Percentiles rank a stretch among this genome's conserved stretches.
Evolutionary conservation across 441 rosid species (phyloP).

Genomic region (Pelargonium cotyledonis): DNA sequence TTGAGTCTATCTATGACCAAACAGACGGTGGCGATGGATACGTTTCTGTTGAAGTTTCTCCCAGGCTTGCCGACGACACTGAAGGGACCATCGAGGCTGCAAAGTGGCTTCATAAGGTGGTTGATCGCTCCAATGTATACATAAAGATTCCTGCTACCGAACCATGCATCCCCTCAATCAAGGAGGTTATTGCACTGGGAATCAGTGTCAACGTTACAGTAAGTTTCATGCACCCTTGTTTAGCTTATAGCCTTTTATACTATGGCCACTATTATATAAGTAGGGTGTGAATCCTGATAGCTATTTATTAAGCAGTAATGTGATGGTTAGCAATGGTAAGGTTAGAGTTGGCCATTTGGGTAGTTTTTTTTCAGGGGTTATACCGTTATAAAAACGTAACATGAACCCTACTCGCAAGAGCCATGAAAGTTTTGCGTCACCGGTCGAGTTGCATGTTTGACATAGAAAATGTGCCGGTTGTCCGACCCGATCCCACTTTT

Average conservation of each 20-base stretch:
- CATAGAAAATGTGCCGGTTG: too few species aligned
- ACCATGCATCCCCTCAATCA: slow-evolving; percentile 82
- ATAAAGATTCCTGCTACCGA: slow-evolving; percentile 96
- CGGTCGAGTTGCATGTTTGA: too few species aligned
- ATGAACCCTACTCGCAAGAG: too few species aligned
- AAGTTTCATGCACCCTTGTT: slow-evolving; percentile 28
- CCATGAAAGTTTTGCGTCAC: too few species aligned
- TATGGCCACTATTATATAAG: too few species aligned
- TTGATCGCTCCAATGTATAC: slow-evolving; percentile 76
- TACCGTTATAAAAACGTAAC: too few species aligned
- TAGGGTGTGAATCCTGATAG: too few species aligned
- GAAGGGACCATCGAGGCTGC: slow-evolving; percentile 80
- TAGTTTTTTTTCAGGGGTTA: too few species aligned
- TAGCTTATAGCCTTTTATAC: slow-evolving; percentile 1
- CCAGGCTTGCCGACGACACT: slow-evolving; percentile 86
- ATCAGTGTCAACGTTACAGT: slow-evolving; percentile 98
- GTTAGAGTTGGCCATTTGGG: too few species aligned
- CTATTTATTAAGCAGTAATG: too few species aligned
- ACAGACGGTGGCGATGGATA: slow-evolving; percentile 92
- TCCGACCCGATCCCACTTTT: too few species aligned
- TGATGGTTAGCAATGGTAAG: too few species aligned
- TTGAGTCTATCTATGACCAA: slow-evolving; percentile 82
- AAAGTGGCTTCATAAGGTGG: slow-evolving; percentile 81
- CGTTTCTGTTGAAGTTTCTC: slow-evolving; percentile 95
- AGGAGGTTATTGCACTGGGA: slow-evolving; percentile 80